Conservation (phyloP, 1,284 basidiomycete species). For the Cyathus olla region DNA sequence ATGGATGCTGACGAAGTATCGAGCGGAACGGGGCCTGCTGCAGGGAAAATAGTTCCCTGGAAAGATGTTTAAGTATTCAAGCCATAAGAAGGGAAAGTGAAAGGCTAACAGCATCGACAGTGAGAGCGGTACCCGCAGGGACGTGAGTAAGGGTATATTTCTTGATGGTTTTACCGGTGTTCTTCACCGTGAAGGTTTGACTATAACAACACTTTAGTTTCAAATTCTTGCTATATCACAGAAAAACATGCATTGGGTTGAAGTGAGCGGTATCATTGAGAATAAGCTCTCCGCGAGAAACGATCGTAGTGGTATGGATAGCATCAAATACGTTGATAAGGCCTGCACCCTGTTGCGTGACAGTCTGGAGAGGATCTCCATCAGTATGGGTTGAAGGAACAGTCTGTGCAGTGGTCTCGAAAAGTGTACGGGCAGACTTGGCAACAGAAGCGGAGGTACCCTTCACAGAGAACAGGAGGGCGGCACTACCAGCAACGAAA, state of each 20-base stretch:
- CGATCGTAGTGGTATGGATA: conserved; percentile 62
- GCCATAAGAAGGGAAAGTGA: background rate
- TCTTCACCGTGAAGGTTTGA: conserved; percentile 44
- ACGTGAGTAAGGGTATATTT: conserved; percentile 59
- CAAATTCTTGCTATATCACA: too few species aligned
- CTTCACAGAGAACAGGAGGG: conserved; percentile 69
- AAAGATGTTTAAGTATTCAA: background rate
- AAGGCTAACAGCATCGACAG: conserved; percentile 46
- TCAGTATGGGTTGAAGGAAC: conserved; percentile 60
- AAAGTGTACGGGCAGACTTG: conserved; percentile 55
- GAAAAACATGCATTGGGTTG: conserved; percentile 49
- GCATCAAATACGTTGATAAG: conserved; percentile 75
- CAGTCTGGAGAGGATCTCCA: conserved; percentile 65
- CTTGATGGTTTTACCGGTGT: conserved; percentile 53
- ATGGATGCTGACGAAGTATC: conserved; percentile 55
- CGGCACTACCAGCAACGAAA: conserved; percentile 73
- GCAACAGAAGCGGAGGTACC: conserved; percentile 56
- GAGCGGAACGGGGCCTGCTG: conserved; percentile 62
- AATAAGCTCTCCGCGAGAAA: conserved; percentile 70
- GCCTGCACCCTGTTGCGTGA: conserved; percentile 76
- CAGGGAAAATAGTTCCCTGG: conserved; percentile 52
- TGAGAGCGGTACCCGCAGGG: conserved; percentile 65
- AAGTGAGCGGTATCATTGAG: conserved; percentile 81
- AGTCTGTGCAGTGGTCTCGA: conserved; percentile 69
- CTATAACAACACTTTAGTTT: too few species aligned